These are phyloP conservation scores for Phylloporus sp. DNA, from an alignment of 768 basidiomycete species.

Conservation along the genomic window DNA sequence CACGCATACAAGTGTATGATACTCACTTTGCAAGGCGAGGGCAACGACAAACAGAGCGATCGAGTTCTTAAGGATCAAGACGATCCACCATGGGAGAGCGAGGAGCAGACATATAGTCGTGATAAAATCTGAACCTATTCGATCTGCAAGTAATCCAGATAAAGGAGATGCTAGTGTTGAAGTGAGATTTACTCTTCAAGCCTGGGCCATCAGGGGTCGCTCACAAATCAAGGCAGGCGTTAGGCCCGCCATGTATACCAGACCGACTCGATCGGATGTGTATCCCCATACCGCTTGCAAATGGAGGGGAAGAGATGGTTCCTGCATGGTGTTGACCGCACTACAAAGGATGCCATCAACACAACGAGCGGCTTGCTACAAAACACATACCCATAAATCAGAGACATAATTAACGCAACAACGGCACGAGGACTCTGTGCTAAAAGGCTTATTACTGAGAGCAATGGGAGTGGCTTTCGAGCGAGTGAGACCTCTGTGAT, in stretches of 20 bases:
- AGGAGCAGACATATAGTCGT: conserved; percentile 45
- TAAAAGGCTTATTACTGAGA: conserved; percentile 40
- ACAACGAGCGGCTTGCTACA: not conserved
- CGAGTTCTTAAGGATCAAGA: conserved; percentile 53
- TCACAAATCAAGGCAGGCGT: conserved; percentile 63
- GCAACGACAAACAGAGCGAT: conserved; percentile 36
- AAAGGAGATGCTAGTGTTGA: conserved; percentile 48
- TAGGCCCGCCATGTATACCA: conserved; percentile 64
- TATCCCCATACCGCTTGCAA: conserved; percentile 48
- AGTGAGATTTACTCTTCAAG: not conserved
- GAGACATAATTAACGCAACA: conserved; percentile 40
- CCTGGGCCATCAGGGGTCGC: conserved; percentile 16
- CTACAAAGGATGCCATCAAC: conserved; percentile 28
- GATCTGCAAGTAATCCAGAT: conserved; percentile 57
- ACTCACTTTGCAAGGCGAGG: conserved; percentile 55
- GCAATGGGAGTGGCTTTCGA: conserved; percentile 34
- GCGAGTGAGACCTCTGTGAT: conserved; percentile 8
- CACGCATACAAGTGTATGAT: not conserved
- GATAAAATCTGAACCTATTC: conserved; percentile 53
- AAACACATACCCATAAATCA: conserved; percentile 52
- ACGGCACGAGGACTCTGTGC: conserved; percentile 47
- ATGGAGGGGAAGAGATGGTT: conserved; percentile 56
- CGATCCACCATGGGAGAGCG: conserved; percentile 60
- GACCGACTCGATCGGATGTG: conserved; percentile 49
- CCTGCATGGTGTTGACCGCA: conserved; percentile 45